A percentile compares a stretch with the other conserved stretches of the same genome.
phyloP scores from a whole-genome alignment of 495 filamentous ascomycete genomes.

The Aspergillus baeticus region DNA sequence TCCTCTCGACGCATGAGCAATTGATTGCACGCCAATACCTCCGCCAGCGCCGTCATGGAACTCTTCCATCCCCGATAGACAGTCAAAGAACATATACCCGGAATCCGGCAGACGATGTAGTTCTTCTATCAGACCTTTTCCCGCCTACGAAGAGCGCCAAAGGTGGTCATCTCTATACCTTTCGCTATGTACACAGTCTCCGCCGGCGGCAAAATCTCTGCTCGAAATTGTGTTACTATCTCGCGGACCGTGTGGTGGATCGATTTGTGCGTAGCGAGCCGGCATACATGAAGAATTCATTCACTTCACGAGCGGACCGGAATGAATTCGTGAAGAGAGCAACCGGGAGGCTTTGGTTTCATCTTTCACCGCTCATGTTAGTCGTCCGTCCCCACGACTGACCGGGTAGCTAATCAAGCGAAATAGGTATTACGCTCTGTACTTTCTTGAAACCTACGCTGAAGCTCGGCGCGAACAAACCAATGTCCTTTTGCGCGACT shows the following conservation, averaged over 20 bases:
- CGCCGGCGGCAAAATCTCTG: constrained; percentile 41
- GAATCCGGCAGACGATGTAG: constrained; percentile 44
- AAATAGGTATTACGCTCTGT: constrained; percentile 41
- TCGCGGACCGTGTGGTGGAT: constrained; percentile 46
- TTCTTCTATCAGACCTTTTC: constrained; percentile 47
- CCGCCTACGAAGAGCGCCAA: constrained; percentile 43
- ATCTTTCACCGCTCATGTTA: constrained; percentile 44
- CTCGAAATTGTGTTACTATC: constrained; percentile 40
- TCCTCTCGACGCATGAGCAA: constrained; percentile 40
- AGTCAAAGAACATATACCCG: constrained; percentile 41
- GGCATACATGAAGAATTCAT: constrained; percentile 31
- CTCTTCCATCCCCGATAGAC: constrained; percentile 44
- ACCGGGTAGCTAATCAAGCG: background rate
- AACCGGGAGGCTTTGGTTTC: constrained; percentile 35
- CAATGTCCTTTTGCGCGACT: constrained; percentile 40
- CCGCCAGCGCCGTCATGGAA: constrained; percentile 44
- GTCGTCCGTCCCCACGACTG: constrained; percentile 3
- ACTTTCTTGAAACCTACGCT: constrained; percentile 42
- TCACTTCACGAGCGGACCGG: constrained; percentile 33
- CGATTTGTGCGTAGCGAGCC: constrained; percentile 35
- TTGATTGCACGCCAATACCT: constrained; percentile 43
- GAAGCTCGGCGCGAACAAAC: constrained; percentile 43
- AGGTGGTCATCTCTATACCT: constrained; percentile 46
- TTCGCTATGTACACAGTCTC: constrained; percentile 39
- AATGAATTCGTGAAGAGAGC: constrained; percentile 34